These are phyloP conservation scores for Ceratocystis ficicola DNA, from an alignment of 2,329 filamentous ascomycete species.

Conservation along the genomic window DNA sequence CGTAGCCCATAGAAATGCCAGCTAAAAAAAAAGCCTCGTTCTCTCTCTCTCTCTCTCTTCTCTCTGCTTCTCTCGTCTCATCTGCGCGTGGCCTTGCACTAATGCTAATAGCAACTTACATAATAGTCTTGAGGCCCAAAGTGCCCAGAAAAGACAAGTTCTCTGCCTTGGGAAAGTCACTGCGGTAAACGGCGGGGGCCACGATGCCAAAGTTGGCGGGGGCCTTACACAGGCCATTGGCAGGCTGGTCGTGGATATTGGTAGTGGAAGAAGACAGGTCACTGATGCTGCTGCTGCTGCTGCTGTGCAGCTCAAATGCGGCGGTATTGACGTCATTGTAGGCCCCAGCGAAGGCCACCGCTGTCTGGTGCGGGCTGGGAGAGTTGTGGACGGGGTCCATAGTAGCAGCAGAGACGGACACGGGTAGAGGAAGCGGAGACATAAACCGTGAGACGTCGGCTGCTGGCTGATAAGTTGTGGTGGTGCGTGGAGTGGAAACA, in stretches of 20 bases:
- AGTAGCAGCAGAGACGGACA: not conserved
- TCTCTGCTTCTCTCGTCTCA: not conserved
- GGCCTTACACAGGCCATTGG: slow-evolving; percentile 24
- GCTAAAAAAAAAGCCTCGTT: too few relatives aligned
- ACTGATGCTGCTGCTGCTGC: not conserved
- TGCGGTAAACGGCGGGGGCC: slow-evolving; percentile 63
- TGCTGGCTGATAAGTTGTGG: not conserved
- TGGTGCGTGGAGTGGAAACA: not conserved
- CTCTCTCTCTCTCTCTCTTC: not conserved
- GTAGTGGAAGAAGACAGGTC: not conserved
- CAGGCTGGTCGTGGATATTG: not conserved
- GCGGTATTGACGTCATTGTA: not conserved
- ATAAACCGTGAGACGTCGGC: not conserved
- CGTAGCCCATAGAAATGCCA: too few relatives aligned
- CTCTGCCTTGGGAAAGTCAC: slow-evolving; percentile 60
- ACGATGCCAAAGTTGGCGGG: slow-evolving; percentile 69
- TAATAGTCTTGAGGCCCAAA: slow-evolving; percentile 63
- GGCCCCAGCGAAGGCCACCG: not conserved
- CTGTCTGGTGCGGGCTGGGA: not conserved
- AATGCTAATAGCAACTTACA: slow-evolving; percentile 41
- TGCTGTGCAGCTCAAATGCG: not conserved
- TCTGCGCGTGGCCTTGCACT: not conserved
- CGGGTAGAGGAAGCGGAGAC: not conserved
- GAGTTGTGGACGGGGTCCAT: not conserved
- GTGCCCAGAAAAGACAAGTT: slow-evolving; percentile 58